Percentiles rank a stretch among this genome's conserved stretches.
These are phyloP conservation scores for Yamadazyma philogaea DNA, from an alignment of 805 yeast genomes.

Conservation along the genomic window DNA sequence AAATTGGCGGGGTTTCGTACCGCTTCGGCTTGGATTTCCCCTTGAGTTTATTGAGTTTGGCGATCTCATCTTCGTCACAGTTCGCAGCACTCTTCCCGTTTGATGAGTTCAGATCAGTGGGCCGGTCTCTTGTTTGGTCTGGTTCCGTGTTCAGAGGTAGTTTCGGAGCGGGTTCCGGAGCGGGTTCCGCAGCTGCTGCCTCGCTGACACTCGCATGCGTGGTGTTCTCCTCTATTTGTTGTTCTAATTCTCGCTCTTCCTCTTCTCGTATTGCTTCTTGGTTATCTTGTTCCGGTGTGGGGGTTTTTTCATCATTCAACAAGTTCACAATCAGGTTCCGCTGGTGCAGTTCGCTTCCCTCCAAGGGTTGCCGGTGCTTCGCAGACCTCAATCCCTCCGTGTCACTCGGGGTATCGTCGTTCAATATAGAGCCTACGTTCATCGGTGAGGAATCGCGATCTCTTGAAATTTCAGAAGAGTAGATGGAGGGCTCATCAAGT, in stretches of 20 bases:
- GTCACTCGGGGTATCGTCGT: slow-evolving; percentile 31
- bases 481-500: too few relatives aligned
- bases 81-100: background rate
- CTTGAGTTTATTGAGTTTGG: slow-evolving; percentile 22
- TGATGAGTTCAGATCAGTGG: background rate
- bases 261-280: slow-evolving; percentile 1
- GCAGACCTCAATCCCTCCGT: background rate
- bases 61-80: slow-evolving; percentile 21
- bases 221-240: background rate
- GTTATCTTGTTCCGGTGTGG: slow-evolving; percentile 35
- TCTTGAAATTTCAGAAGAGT: too few relatives aligned
- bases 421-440: slow-evolving; percentile 40
- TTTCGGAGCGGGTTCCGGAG: too few relatives aligned
- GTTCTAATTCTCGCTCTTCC: background rate
- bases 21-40: slow-evolving; percentile 51
- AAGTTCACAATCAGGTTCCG: slow-evolving; percentile 26
- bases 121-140: background rate
- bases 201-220: background rate
- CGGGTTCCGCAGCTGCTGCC: background rate
- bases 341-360: slow-evolving; percentile 5
- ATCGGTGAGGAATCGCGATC: slow-evolving; percentile 14
- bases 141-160: background rate
- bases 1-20: slow-evolving; percentile 65
- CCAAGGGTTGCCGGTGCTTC: background rate
- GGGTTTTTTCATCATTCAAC: slow-evolving; percentile 37